Conservation (phyloP, 2,329 filamentous ascomycete genomes). For the Aspergillus brasiliensis region DNA sequence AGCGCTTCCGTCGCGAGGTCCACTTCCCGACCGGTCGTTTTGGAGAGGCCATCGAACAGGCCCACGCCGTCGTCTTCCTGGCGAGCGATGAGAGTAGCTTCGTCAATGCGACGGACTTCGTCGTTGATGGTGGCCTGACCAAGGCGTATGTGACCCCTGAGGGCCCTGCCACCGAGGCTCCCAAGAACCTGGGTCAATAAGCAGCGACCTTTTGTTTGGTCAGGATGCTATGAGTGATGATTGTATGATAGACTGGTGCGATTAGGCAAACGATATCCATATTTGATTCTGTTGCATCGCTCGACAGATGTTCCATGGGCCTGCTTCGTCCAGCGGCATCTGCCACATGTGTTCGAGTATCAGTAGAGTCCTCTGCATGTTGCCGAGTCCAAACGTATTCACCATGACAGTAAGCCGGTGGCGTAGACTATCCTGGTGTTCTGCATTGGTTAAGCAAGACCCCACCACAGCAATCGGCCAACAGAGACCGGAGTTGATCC, state of each 20-base stretch:
- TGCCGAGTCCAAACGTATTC: constrained; percentile 46
- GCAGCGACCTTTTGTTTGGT: too few species aligned
- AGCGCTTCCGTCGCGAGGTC: constrained; percentile 79
- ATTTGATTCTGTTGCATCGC: constrained; percentile 52
- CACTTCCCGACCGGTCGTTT: constrained; percentile 89
- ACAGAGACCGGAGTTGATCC: constrained; percentile 40
- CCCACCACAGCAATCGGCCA: constrained; percentile 37
- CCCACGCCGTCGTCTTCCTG: constrained; percentile 83
- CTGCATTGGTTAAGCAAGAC: constrained; percentile 24
- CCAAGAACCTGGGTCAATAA: constrained; percentile 50
- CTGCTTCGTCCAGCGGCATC: constrained; percentile 32
- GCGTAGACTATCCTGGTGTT: constrained; percentile 32
- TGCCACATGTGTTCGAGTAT: constrained; percentile 50
- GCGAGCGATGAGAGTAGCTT: constrained; percentile 88
- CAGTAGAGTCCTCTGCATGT: constrained; percentile 48
- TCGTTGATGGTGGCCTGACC: constrained; percentile 94
- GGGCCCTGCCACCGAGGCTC: constrained; percentile 57
- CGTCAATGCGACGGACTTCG: constrained; percentile 87
- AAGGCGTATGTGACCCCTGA: constrained; percentile 75
- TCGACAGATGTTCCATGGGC: constrained; percentile 50
- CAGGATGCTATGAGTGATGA: constrained; percentile 11
- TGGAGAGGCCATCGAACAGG: constrained; percentile 91
- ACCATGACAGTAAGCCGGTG: constrained; percentile 31
- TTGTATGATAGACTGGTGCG: constrained; percentile 12
- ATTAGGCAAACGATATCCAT: constrained; percentile 53